Evolutionary conservation across 768 basidiomycete genomes (phyloP).

Genomic region (Auriscalpium microsporum): DNA sequence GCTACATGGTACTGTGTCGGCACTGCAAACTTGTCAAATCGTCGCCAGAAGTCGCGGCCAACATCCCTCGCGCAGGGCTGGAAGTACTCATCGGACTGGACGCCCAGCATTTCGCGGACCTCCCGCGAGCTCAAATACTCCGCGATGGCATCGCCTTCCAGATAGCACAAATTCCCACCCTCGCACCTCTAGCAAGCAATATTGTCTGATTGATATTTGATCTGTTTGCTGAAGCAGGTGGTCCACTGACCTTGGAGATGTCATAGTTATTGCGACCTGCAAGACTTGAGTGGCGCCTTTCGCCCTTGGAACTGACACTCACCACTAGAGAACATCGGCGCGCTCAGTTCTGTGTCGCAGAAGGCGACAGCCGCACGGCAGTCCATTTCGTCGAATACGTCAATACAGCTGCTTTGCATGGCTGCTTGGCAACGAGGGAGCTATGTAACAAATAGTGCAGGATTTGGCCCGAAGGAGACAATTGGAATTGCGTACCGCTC

Average conservation of each 20-base stretch:
- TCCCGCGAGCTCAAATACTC: conserved; percentile 39
- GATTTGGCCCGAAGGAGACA: no score
- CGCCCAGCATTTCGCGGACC: conserved; percentile 38
- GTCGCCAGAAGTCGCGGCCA: conserved; percentile 21
- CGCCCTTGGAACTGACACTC: background rate
- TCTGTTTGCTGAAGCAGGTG: background rate
- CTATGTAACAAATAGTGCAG: conserved; percentile 26
- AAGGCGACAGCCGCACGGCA: conserved; percentile 62
- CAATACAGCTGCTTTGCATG: conserved; percentile 51
- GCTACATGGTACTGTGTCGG: conserved; percentile 59
- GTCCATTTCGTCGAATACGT: conserved; percentile 55
- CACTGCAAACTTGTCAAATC: conserved; percentile 44
- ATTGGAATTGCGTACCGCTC: conserved; percentile 32
- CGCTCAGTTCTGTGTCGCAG: conserved; percentile 49
- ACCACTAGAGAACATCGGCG: conserved; percentile 31
- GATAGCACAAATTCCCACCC: conserved; percentile 29
- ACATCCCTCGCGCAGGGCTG: conserved; percentile 49
- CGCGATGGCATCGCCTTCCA: conserved; percentile 31
- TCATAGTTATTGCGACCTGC: conserved; percentile 47
- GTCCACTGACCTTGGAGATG: conserved; percentile 38
- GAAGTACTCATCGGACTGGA: conserved; percentile 41
- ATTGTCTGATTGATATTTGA: background rate
- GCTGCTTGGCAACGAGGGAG: conserved; percentile 59
- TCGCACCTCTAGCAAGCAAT: conserved; percentile 19
- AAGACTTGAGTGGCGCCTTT: background rate